Conservation (phyloP, 345 rosid species). For the Xanthoceras sorbifolium region DNA sequence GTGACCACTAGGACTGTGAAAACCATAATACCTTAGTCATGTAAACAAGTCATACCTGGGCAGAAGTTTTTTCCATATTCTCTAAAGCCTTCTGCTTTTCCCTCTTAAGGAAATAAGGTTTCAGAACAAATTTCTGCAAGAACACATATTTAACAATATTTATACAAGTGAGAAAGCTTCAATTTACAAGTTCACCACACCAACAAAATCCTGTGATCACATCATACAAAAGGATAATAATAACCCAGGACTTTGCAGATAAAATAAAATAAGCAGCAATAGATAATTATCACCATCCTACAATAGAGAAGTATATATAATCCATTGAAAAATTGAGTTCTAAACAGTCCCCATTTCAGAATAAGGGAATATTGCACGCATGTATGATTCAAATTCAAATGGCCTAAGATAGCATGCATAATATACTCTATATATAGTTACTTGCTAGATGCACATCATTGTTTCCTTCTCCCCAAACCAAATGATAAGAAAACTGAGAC, state of each 20-base stretch:
- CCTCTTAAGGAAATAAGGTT: constrained; percentile 72
- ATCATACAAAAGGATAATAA: neutral
- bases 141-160: constrained; percentile 1
- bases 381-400: neutral
- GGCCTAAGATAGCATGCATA: neutral
- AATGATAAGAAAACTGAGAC: neutral
- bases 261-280: neutral
- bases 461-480: neutral
- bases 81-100: constrained; percentile 73
- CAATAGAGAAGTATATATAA: neutral
- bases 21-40: constrained; percentile 4
- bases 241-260: neutral
- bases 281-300: neutral
- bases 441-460: neutral
- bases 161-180: neutral
- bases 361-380: neutral
- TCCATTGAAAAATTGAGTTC: neutral
- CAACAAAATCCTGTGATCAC: neutral
- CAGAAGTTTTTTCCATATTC: constrained; percentile 63
- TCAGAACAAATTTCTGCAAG: constrained; percentile 73
- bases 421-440: neutral
- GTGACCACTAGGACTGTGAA: constrained; percentile 2
- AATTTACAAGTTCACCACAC: neutral
- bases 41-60: constrained; percentile 55
- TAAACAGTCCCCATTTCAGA: neutral